Percentiles rank a stretch among this genome's conserved stretches.
phyloP scores from a whole-genome alignment of 768 basidiomycete species.

The Lentinula sp. region DNA sequence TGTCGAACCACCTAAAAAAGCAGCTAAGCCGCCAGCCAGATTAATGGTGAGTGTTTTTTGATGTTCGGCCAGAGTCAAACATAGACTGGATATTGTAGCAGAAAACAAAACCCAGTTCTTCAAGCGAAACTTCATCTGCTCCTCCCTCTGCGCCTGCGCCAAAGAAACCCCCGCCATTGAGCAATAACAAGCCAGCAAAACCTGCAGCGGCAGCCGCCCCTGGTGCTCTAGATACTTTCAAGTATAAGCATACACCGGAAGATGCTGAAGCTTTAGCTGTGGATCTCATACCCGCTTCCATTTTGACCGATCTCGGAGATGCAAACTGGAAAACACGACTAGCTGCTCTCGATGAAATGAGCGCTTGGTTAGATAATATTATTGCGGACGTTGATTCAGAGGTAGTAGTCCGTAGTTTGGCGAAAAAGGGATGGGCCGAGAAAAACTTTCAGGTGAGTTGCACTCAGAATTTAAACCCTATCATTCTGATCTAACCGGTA shows the following conservation, averaged over 20 bases:
- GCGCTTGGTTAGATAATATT: constrained; percentile 69
- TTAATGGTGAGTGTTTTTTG: background rate
- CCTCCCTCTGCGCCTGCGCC: constrained; percentile 24
- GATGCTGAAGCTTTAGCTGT: constrained; percentile 81
- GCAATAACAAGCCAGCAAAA: constrained; percentile 38
- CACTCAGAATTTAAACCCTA: background rate
- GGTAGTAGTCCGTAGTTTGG: constrained; percentile 78
- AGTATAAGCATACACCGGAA: constrained; percentile 87
- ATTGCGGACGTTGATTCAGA: constrained; percentile 75
- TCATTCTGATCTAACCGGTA: constrained; percentile 19
- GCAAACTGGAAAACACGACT: constrained; percentile 91
- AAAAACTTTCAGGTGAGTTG: constrained; percentile 90
- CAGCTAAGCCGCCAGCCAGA: constrained; percentile 34
- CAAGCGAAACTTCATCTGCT: constrained; percentile 14
- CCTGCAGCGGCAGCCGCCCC: constrained; percentile 40
- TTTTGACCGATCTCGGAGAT: constrained; percentile 74
- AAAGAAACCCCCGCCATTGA: constrained; percentile 39
- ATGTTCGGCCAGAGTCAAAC: background rate
- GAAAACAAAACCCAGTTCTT: constrained; percentile 37
- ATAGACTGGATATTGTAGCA: constrained; percentile 28
- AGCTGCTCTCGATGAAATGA: constrained; percentile 82
- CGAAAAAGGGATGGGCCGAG: constrained; percentile 95
- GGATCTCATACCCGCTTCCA: constrained; percentile 63
- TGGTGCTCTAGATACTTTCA: constrained; percentile 72
- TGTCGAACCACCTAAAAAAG: constrained; percentile 22